phyloP scores from a whole-genome alignment of 192 early-diverging fungal genomes.

The Backusella australiensis region DNA sequence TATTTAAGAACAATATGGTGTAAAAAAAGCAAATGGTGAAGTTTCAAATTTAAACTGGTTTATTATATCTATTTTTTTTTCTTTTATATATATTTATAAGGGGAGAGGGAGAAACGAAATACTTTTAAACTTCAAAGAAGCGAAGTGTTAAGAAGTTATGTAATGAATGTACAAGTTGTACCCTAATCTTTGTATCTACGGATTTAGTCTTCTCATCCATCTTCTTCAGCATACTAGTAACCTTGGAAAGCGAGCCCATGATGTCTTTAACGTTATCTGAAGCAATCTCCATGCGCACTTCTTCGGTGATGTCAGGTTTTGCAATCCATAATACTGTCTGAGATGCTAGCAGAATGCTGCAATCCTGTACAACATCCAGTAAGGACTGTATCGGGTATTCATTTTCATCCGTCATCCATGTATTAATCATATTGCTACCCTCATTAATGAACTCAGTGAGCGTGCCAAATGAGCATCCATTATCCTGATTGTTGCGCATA shows the following conservation, averaged over 20 bases:
- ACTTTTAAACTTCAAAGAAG: not conserved
- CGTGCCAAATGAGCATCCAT: slow-evolving; percentile 40
- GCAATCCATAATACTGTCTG: slow-evolving; percentile 12
- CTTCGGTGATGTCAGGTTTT: slow-evolving; percentile 4
- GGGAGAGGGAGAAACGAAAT: not conserved
- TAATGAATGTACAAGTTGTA: not conserved
- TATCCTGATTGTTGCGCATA: slow-evolving; percentile 25
- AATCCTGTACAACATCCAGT: slow-evolving; percentile 19
- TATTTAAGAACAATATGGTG: not conserved
- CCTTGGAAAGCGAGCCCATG: not conserved
- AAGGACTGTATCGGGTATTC: not conserved
- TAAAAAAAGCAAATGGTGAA: not conserved
- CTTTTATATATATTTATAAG: not conserved
- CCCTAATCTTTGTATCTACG: not conserved
- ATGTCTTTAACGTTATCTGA: slow-evolving; percentile 10
- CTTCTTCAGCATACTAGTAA: not conserved
- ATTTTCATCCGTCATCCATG: not conserved
- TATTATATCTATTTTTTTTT: slow-evolving; percentile 7
- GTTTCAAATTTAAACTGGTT: not conserved
- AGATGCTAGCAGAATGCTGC: slow-evolving; percentile 9
- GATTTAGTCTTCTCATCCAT: not conserved
- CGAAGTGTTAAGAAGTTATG: not conserved
- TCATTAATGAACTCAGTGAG: slow-evolving; percentile 31
- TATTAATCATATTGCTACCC: slow-evolving; percentile 1
- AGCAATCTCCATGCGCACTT: slow-evolving; percentile 1